Base-by-base conservation (phyloP, 1,284 basidiomycete genomes). In the Anthracocystis walkeri region DNA sequence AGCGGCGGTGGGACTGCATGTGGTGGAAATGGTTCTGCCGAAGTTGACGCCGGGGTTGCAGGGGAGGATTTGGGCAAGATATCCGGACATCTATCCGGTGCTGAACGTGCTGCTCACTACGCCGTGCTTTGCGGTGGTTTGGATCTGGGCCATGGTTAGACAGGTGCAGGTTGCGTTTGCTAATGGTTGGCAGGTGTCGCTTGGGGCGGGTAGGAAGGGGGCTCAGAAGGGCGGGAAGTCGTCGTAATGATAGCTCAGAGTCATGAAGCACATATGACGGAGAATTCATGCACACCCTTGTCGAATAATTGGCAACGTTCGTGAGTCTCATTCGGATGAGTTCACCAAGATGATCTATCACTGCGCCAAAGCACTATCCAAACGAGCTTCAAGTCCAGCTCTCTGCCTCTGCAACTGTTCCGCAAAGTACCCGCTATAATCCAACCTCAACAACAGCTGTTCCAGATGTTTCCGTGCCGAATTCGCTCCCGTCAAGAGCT, bases 71-170 rank as follows among this genome's bases (percentile, higher is more conserved):
- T 93, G 20, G 92, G 92, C 88, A 8, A 90, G 91, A 68, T 92
- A 94, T 77, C 95, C 94, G 0, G 93, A 97, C 83, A 85, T 97
- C 53, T 96, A 90, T 82, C 87, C 92, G 0, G 93, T 96, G 1
- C 87, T 95, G 38, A 96, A 95, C 82, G 91, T 95, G 4, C 88
- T 94, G n/a, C 83, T 95, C 48, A 90, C 90, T 80, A 92, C 91
- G 3, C 91, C 90, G 0, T 89, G 94, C 10, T 95, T 96, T 82
- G 88, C 87, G 6, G 85, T 93, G 20, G 87, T 84, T 2, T 88
- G 84, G 80, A 58, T 87, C 11, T 87, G 87, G 86, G 72, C 78
- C 16, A 62, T 84, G 27, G 78, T 77, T 7, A 67, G 85, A 25
- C 80, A 85, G 49, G 46, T 78, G 10, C 77, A 85, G 57, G 80